Evolutionary conservation across 2,329 filamentous ascomycete species (phyloP), one percentile per base, ranked within the genome.

Genomic region (Monascus ruber): DNA sequence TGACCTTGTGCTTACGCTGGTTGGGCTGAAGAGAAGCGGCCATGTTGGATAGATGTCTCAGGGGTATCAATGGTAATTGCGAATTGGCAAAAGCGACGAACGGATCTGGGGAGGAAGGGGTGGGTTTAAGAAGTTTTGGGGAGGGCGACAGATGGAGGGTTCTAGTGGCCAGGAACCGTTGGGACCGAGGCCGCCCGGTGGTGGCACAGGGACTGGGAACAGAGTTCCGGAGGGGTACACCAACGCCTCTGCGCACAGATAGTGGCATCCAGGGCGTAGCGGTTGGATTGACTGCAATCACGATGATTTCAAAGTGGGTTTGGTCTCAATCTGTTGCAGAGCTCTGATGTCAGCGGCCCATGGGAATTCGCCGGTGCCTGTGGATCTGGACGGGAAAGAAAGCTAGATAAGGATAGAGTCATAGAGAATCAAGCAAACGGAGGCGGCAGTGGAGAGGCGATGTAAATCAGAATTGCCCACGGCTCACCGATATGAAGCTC

Each of bases 1-100:
- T 88, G 56, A 63, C 48, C 51, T 61, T 63, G 54, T 62, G 60
- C 46, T 63, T 63, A 39, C 50, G 60, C 37, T 52, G 46, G 40
- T 54, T 55, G 11, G 56, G 49, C 32, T 42, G 46, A 35, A 59
- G 49, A 38, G 52, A 54, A 42, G 26, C 6, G 24, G 51, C 51
- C 60, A 63, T 63, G 24, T 44, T 62, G 48, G 34, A 24, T 38
- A 34, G 26, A 9, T 35, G 43, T 32, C 35, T 24, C 24, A 32
- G 10, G n/a, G 34, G 29, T 11, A 39, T 26, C 9, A 29, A 7
- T 5, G 24, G 27, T n/a, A 25, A 38, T 10, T 69, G 68, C 9
- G 26, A n/a, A n/a, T 5, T 34, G 24, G 28, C 34, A 34, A 9
- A 8, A 27, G 31, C 24, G 26, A 34, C 31, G 25, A 31, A 36